Evolutionary conservation across 1,139 yeast species (phyloP).

Genomic region (Lodderomyces metapsilosis): DNA sequence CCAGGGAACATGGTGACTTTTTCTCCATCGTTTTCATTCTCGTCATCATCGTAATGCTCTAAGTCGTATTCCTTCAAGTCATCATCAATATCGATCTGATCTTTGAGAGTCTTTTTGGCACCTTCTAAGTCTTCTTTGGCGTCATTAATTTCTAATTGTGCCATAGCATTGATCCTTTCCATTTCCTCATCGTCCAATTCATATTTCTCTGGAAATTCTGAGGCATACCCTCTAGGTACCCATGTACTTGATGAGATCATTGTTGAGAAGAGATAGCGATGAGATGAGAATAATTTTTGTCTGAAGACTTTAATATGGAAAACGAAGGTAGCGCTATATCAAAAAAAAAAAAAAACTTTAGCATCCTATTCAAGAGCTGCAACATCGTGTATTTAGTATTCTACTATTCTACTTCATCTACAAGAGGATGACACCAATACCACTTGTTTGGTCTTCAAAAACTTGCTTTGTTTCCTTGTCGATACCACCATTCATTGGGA

Average conservation of each 20-base stretch:
- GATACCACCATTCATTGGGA: constrained; percentile 80
- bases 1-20: constrained; percentile 71
- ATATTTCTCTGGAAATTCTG: constrained; percentile 88
- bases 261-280: constrained; percentile 5
- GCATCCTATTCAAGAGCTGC: too few species aligned
- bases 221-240: constrained; percentile 96
- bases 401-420: too few species aligned
- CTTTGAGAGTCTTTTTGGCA: constrained; percentile 29
- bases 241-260: constrained; percentile 93
- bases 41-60: constrained; percentile 78
- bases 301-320: too few species aligned
- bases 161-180: constrained; percentile 85
- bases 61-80: constrained; percentile 86
- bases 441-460: constrained; percentile 60
- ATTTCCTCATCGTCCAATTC: constrained; percentile 90
- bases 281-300: constrained; percentile 8
- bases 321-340: too few species aligned
- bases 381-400: too few species aligned
- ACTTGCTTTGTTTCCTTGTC: constrained; percentile 51
- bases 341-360: not conserved
- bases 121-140: constrained; percentile 55
- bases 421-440: constrained; percentile 85
- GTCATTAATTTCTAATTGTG: constrained; percentile 75
- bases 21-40: constrained; percentile 40
- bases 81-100: constrained; percentile 66